phyloP scores from a whole-genome alignment of 306 rosid species.

The Prunus persica region DNA sequence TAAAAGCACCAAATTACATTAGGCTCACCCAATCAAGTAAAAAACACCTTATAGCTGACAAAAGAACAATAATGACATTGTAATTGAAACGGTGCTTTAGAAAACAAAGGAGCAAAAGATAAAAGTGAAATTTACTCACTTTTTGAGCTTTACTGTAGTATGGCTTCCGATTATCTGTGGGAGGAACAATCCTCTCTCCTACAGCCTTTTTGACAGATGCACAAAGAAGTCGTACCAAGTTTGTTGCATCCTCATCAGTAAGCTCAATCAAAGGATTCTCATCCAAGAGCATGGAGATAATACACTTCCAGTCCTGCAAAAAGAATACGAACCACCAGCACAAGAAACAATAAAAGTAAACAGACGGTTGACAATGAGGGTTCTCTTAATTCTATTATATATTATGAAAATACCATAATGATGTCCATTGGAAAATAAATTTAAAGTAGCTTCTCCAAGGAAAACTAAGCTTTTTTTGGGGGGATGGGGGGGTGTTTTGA shows the following conservation, averaged over 20 bases:
- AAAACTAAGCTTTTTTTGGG: background rate
- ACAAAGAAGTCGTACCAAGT: constrained; percentile 89
- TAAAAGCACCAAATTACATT: background rate
- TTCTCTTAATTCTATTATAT: background rate
- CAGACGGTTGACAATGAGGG: background rate
- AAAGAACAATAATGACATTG: background rate
- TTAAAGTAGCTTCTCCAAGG: background rate
- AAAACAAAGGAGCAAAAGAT: constrained; percentile 3
- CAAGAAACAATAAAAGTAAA: constrained; percentile 23
- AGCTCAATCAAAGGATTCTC: constrained; percentile 71
- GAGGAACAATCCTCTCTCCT: constrained; percentile 94
- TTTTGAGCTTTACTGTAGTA: constrained; percentile 86
- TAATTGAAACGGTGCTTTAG: background rate
- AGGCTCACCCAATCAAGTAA: background rate
- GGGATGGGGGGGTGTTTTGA: background rate
- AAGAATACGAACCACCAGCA: constrained; percentile 20
- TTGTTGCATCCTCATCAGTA: constrained; percentile 84
- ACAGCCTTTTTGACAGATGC: constrained; percentile 92
- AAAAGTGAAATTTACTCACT: constrained; percentile 42
- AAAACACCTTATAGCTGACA: background rate
- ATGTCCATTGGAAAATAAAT: background rate
- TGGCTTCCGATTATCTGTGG: constrained; percentile 77
- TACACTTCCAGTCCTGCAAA: constrained; percentile 97
- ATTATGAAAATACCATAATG: background rate
- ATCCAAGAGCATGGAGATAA: constrained; percentile 79